Evolutionary conservation across 306 rosid genomes (phyloP).

Genomic region (Dalbergia cochinchinensis): DNA sequence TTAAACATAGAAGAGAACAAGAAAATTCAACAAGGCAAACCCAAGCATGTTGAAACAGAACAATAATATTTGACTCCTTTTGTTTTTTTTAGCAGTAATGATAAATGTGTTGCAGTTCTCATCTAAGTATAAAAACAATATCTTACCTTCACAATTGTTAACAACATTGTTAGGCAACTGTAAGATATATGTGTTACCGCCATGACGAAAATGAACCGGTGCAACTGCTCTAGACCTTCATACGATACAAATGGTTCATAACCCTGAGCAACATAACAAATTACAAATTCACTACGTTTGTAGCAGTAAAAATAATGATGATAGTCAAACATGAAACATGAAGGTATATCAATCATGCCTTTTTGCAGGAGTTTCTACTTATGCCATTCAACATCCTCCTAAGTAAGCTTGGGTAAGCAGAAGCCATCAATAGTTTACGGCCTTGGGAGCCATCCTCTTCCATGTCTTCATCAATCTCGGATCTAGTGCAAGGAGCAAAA

Average conservation of each 20-base stretch:
- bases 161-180: constrained; percentile 97
- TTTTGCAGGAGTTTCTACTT: constrained; percentile 67
- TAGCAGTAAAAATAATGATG: constrained; percentile 33
- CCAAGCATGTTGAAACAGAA: constrained; percentile 4
- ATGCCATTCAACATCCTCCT: constrained; percentile 71
- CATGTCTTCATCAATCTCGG: constrained; percentile 71
- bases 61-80: constrained; percentile 1
- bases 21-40: constrained; percentile 21
- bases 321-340: constrained; percentile 35
- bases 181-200: constrained; percentile 94
- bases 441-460: constrained; percentile 58
- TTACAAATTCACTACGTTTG: constrained; percentile 36
- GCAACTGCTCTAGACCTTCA: constrained; percentile 98
- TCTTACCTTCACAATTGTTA: constrained; percentile 93
- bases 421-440: constrained; percentile 69
- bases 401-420: constrained; percentile 56
- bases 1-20: constrained; percentile 1
- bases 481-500: constrained; percentile 83
- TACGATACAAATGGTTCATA: constrained; percentile 93
- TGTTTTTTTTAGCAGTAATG: background rate
- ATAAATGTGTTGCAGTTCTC: constrained; percentile 6
- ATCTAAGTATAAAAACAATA: constrained; percentile 19
- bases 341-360: constrained; percentile 57
- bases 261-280: constrained; percentile 65
- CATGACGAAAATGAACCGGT: constrained; percentile 97